phyloP scores from a whole-genome alignment of 2,329 filamentous ascomycete species.

The Diaporthe caulivora region DNA sequence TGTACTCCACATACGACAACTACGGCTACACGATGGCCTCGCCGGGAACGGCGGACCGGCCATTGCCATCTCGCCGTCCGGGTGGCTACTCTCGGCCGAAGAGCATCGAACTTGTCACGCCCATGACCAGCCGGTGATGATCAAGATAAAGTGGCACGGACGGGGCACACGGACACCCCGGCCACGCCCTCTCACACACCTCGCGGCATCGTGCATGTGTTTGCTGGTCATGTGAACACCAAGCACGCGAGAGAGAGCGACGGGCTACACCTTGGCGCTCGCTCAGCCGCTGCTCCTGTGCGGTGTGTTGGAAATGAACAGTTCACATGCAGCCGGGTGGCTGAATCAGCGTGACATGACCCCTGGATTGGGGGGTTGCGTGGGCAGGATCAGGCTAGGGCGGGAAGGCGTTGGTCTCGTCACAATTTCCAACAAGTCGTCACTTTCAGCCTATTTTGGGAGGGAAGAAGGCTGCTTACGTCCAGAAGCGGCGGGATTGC shows the following conservation, averaged over 20 bases:
- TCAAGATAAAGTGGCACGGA: not conserved
- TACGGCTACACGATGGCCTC: conserved; percentile 57
- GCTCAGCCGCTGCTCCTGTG: conserved; percentile 4
- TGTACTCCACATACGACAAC: conserved; percentile 66
- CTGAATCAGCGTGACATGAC: conserved; percentile 29
- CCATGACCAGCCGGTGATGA: conserved; percentile 60
- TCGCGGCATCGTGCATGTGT: conserved; percentile 27
- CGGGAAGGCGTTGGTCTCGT: conserved; percentile 7
- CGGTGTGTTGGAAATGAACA: not conserved
- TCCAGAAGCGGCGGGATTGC: not conserved
- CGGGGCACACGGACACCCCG: conserved; percentile 16
- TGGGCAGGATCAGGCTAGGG: conserved; percentile 19
- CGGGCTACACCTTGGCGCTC: not conserved
- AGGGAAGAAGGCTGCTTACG: conserved; percentile 12
- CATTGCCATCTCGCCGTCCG: conserved; percentile 68
- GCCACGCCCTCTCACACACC: conserved; percentile 16
- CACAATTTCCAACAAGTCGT: conserved; percentile 26
- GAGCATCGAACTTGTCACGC: conserved; percentile 74
- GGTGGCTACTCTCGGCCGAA: conserved; percentile 68
- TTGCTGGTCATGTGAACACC: conserved; percentile 35
- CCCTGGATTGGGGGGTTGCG: conserved; percentile 2
- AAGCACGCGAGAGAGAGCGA: not conserved
- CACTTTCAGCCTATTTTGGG: conserved; percentile 16
- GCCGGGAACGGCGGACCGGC: conserved; percentile 60
- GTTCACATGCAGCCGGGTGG: conserved; percentile 27